Base-by-base conservation (phyloP, 495 filamentous ascomycete species). In the Letharia lupina region DNA sequence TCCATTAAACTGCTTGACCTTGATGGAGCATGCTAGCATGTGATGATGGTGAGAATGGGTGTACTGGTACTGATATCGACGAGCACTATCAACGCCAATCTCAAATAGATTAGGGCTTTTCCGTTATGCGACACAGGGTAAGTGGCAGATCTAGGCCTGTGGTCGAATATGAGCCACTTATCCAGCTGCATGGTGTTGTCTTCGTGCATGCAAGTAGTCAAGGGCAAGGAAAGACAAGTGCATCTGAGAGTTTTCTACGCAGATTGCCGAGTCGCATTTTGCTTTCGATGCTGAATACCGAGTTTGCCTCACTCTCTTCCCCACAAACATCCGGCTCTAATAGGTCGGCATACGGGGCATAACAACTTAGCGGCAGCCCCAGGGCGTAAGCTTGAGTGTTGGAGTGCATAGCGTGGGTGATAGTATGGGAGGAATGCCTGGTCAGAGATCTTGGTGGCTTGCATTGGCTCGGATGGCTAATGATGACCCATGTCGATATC, bases 101-200 rank as follows among this genome's bases (percentile, higher is more conserved):
- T 60, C 63, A 58, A 65, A 65, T 28, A 18, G 56, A 47, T 65
- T 65, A 60, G 63, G 63, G 63, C n/a, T 65, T 60, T 41, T 50
- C 41, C 54, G 64, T 66, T 66, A 66, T 66, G 64, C 64, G 64
- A 66, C 64, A 66, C 44, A 42, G 57, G 35, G 64, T 66, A 61
- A 62, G 64, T 66, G 64, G 64, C 64, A 66, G 64, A 66, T 66
- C 64, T 66, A 66, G 64, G 45, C 57, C 64, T 60, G n/a, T 54
- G 45, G 48, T 18, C 16, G 64, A 61, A 39, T 35, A 20, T 41
- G 64, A 62, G 64, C 64, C 58, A 66, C 64, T 56, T 40, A 62
- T 66, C 44, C 64, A 23, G 59, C 57, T 60, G 47, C 57, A 39
- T 44, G 59, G 58, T n/a, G 39, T 54, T 58, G 54, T 54, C 15